Conservation (phyloP, 2,329 filamentous ascomycete genomes). For the Xylariaceae sp. region DNA sequence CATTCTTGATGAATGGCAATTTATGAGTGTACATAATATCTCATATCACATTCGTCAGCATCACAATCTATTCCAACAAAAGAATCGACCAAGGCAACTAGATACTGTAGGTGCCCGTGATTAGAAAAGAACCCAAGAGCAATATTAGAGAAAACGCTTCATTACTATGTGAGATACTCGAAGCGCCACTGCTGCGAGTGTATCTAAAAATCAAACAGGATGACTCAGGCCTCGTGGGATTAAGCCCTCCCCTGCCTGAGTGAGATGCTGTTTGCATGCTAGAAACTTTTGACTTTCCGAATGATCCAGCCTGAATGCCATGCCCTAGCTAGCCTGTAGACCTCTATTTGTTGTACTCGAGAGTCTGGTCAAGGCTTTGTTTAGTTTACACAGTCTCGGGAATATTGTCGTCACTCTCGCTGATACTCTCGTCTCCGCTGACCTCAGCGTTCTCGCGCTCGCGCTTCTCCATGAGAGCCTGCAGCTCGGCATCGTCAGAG, state of each 20-base stretch:
- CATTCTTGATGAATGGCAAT: no score
- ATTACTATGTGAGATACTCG: slow-evolving; percentile 23
- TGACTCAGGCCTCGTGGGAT: slow-evolving; percentile 11
- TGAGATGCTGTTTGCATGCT: slow-evolving; percentile 32
- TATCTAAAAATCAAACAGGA: slow-evolving; percentile 11
- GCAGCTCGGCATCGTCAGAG: slow-evolving; percentile 95
- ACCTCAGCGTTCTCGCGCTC: slow-evolving; percentile 98
- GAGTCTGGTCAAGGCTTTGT: slow-evolving; percentile 18
- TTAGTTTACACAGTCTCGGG: slow-evolving; percentile 57
- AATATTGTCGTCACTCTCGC: slow-evolving; percentile 90
- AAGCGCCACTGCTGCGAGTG: slow-evolving; percentile 4
- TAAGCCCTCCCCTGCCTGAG: slow-evolving; percentile 13
- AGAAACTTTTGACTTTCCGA: slow-evolving; percentile 34
- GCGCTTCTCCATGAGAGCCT: slow-evolving; percentile 98
- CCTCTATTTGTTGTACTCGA: slow-evolving; percentile 28
- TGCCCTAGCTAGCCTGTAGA: slow-evolving; percentile 5
- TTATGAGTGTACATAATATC: background rate
- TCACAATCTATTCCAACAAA: background rate
- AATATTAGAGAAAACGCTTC: background rate
- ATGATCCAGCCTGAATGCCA: slow-evolving; percentile 24
- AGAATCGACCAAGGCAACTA: background rate
- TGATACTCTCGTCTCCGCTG: slow-evolving; percentile 95
- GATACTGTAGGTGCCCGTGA: background rate
- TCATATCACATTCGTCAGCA: background rate
- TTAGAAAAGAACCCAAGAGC: background rate